phyloP scores from a whole-genome alignment of 2,329 filamentous ascomycete species.

The Botrytis deweyae region DNA sequence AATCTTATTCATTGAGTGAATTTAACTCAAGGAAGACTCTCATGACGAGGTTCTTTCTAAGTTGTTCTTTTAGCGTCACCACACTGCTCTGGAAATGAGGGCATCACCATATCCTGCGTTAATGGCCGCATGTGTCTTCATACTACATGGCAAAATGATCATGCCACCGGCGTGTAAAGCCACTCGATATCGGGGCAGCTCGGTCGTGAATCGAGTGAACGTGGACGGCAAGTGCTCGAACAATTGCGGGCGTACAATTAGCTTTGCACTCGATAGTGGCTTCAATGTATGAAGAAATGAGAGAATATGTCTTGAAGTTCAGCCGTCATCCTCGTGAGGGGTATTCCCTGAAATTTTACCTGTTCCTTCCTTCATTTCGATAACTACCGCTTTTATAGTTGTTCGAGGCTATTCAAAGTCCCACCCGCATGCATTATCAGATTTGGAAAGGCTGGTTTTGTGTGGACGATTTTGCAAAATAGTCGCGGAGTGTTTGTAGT shows the following conservation, averaged over 20 bases:
- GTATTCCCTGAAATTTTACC: constrained; percentile 43
- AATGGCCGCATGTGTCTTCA: constrained; percentile 50
- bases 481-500: background rate
- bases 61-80: constrained; percentile 48
- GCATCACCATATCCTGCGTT: constrained; percentile 46
- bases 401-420: background rate
- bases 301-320: constrained; percentile 49
- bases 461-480: background rate
- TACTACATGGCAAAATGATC: constrained; percentile 49
- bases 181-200: constrained; percentile 47
- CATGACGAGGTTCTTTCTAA: constrained; percentile 45
- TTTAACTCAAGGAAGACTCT: constrained; percentile 48
- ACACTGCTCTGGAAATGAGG: constrained; percentile 47
- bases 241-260: constrained; percentile 41
- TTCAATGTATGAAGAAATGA: constrained; percentile 50
- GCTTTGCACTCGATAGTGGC: constrained; percentile 51
- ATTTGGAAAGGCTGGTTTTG: background rate
- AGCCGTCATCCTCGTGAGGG: constrained; percentile 44
- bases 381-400: background rate
- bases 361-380: no score
- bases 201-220: constrained; percentile 46
- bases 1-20: constrained; percentile 49
- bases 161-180: constrained; percentile 47
- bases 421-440: background rate
- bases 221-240: constrained; percentile 43